Conservation (phyloP, 352 stramenopile species). For the Globisporangium nodosum region DNA sequence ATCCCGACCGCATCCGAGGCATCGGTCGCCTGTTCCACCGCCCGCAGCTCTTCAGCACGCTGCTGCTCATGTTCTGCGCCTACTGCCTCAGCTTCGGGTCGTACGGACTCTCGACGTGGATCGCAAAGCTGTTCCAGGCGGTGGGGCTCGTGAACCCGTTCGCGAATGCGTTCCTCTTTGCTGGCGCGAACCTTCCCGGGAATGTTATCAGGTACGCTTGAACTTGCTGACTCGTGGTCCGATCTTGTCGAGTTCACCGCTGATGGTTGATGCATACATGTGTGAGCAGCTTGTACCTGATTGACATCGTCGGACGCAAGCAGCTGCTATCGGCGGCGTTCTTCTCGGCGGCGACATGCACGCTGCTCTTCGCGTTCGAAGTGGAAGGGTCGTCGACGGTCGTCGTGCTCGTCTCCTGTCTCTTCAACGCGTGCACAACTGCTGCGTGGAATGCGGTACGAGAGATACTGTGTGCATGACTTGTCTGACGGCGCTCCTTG, state of each 20-base stretch:
- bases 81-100: constrained; percentile 85
- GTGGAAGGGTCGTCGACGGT: constrained; percentile 50
- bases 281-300: constrained; percentile 45
- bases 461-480: not conserved
- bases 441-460: constrained; percentile 87
- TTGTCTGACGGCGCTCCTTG: too few relatives aligned
- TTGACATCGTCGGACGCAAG: constrained; percentile 68
- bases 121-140: constrained; percentile 89
- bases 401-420: constrained; percentile 85
- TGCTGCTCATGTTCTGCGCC: constrained; percentile 63
- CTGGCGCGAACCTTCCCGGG: constrained; percentile 85
- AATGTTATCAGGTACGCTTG: constrained; percentile 74
- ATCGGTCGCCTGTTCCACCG: constrained; percentile 43
- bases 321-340: constrained; percentile 62
- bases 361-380: constrained; percentile 80
- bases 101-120: constrained; percentile 92
- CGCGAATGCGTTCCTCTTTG: constrained; percentile 92
- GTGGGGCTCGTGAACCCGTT: constrained; percentile 87
- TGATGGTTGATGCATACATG: not conserved
- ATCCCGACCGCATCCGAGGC: constrained; percentile 51
- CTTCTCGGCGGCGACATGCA: constrained; percentile 53
- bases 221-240: not conserved
- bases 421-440: constrained; percentile 90
- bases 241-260: not conserved
- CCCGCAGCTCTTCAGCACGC: constrained; percentile 33